phyloP scores from a whole-genome alignment of 345 rosid species.

The Linum tenue region DNA sequence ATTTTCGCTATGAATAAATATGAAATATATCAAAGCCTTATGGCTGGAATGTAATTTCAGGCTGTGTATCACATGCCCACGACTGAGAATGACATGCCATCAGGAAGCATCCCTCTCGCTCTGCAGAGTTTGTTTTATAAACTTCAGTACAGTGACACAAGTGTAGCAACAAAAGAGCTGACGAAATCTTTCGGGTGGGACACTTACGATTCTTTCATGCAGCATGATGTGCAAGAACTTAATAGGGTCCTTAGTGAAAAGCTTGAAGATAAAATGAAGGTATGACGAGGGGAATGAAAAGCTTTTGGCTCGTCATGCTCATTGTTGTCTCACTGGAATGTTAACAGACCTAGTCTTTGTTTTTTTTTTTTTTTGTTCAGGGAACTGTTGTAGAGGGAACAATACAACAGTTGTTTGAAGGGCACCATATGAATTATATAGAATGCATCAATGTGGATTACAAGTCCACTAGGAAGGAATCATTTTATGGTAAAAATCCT shows the following conservation, averaged over 20 bases:
- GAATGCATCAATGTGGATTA: slow-evolving; percentile 94
- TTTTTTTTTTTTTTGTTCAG: slow-evolving; percentile 21
- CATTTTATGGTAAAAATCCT: slow-evolving; percentile 64
- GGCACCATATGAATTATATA: slow-evolving; percentile 65
- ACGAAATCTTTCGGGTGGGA: slow-evolving; percentile 76
- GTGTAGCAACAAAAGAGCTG: slow-evolving; percentile 49
- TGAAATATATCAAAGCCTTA: background rate
- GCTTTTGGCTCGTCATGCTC: slow-evolving; percentile 2
- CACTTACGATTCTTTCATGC: slow-evolving; percentile 94
- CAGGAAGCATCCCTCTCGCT: slow-evolving; percentile 65
- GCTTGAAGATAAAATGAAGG: slow-evolving; percentile 99
- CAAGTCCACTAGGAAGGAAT: slow-evolving; percentile 90
- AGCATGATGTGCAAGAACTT: slow-evolving; percentile 97
- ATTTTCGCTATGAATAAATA: background rate
- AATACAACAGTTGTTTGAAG: slow-evolving; percentile 46
- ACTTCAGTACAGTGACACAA: slow-evolving; percentile 46
- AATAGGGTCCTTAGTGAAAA: slow-evolving; percentile 90
- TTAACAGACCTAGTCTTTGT: slow-evolving; percentile 8
- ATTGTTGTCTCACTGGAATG: background rate
- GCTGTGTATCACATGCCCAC: slow-evolving; percentile 99
- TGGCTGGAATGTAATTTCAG: slow-evolving; percentile 29
- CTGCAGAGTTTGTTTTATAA: slow-evolving; percentile 46
- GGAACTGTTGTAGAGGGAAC: slow-evolving; percentile 57
- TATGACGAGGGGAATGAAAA: slow-evolving; percentile 6
- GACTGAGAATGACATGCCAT: slow-evolving; percentile 80